Conservation (phyloP, 2,329 filamentous ascomycete genomes). For the Colletotrichum godetiae region DNA sequence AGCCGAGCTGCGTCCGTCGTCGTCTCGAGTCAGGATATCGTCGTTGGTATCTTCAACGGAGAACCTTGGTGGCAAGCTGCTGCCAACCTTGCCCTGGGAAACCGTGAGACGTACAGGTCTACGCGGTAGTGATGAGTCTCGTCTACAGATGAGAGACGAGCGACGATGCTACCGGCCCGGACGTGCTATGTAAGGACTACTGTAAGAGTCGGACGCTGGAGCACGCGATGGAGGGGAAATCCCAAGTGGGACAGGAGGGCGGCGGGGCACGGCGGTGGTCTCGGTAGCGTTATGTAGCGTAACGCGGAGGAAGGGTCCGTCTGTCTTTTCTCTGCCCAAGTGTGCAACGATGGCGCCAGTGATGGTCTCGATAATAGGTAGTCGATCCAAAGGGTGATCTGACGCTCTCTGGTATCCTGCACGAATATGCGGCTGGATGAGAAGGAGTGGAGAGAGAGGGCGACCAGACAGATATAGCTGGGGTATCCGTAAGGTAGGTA, state of each 20-base stretch:
- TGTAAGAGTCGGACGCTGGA: background rate
- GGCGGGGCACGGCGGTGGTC: constrained; percentile 5
- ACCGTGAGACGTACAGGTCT: background rate
- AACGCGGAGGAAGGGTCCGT: background rate
- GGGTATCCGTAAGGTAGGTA: background rate
- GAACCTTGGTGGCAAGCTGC: background rate
- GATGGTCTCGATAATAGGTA: background rate
- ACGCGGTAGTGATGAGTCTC: background rate
- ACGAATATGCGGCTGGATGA: constrained; percentile 6
- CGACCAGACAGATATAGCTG: background rate
- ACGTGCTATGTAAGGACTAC: background rate
- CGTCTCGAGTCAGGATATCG: constrained; percentile 23
- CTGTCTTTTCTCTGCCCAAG: background rate
- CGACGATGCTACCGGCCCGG: background rate
- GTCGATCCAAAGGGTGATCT: background rate
- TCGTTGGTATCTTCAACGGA: background rate
- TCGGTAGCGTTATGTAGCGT: constrained; percentile 6
- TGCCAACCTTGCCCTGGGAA: background rate
- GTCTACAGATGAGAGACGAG: background rate
- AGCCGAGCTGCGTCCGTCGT: constrained; percentile 13
- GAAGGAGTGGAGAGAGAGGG: background rate
- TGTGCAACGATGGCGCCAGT: constrained; percentile 12
- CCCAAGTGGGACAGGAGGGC: constrained; percentile 1
- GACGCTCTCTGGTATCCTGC: background rate
- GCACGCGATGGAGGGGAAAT: constrained; percentile 1